A percentile compares a stretch with the other conserved stretches of the same genome.
phyloP scores from a whole-genome alignment of 305 asterid species.

The Rubia peregrina region DNA sequence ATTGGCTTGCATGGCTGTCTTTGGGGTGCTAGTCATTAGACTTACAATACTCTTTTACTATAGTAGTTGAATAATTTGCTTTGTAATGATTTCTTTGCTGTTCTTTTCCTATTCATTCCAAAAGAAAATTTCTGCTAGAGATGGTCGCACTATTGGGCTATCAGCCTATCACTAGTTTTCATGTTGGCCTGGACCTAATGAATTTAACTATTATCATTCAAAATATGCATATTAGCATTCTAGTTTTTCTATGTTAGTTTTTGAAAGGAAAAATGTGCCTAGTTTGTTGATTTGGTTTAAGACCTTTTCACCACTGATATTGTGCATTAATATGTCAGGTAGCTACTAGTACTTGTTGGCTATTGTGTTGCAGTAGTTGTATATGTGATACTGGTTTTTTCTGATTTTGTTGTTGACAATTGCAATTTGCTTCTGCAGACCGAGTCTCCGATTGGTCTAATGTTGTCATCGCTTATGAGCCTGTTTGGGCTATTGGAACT shows the following conservation, averaged over 20 bases:
- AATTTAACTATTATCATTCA: neutral
- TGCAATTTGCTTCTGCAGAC: slow-evolving; percentile 35
- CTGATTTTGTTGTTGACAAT: neutral
- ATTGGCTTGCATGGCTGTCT: too few species aligned
- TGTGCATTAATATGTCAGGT: neutral
- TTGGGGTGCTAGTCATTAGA: too few species aligned
- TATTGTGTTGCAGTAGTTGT: neutral
- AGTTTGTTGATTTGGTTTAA: too few species aligned
- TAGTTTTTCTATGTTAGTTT: neutral
- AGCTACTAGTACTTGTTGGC: neutral
- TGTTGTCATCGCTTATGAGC: slow-evolving; percentile 92
- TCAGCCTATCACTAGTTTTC: neutral
- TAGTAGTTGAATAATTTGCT: too few species aligned
- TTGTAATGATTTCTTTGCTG: too few species aligned
- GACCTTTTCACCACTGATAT: neutral
- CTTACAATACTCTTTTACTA: too few species aligned
- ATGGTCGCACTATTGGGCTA: too few species aligned
- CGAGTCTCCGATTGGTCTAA: slow-evolving; percentile 69
- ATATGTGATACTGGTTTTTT: neutral
- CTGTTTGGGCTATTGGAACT: slow-evolving; percentile 99
- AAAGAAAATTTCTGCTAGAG: too few species aligned
- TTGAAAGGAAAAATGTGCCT: neutral
- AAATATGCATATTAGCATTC: neutral
- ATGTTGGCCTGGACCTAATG: neutral
- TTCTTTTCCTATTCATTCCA: too few species aligned